Conservation (phyloP, 345 rosid genomes). For the Murraya koenigii region DNA sequence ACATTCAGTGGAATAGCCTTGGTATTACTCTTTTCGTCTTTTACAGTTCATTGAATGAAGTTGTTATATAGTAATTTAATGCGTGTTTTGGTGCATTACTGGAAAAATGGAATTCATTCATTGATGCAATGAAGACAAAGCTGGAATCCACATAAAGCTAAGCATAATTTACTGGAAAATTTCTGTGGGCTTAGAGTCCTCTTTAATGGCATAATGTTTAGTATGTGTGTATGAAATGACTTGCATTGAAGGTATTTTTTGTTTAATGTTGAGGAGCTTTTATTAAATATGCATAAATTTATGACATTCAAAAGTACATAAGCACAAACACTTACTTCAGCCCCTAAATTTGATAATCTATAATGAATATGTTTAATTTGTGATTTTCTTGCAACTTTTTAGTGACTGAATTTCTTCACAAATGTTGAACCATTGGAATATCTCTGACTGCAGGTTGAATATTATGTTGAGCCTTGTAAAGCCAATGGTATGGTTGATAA, state of each 20-base stretch:
- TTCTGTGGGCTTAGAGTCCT: neutral
- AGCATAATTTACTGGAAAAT: neutral
- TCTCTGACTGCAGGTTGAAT: constrained; percentile 53
- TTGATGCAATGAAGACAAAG: neutral
- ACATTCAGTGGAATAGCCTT: neutral
- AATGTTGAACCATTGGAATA: neutral
- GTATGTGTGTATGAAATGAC: neutral
- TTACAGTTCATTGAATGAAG: neutral
- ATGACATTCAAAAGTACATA: neutral
- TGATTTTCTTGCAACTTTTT: neutral
- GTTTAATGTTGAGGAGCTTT: neutral
- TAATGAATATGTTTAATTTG: neutral
- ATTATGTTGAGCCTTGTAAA: constrained; percentile 54
- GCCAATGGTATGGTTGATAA: constrained; percentile 9
- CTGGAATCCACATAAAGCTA: neutral
- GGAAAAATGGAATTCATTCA: neutral
- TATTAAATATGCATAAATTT: neutral
- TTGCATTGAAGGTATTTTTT: neutral
- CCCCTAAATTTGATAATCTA: neutral
- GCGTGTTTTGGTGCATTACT: neutral
- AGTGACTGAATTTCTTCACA: neutral
- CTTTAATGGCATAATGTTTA: neutral
- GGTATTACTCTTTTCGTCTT: neutral
- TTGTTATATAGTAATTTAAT: neutral
- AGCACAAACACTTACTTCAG: neutral